Percentiles rank a stretch among this genome's conserved stretches.
phyloP scores from a whole-genome alignment of 176 grass and related monocot species.

The Avena insularis region DNA sequence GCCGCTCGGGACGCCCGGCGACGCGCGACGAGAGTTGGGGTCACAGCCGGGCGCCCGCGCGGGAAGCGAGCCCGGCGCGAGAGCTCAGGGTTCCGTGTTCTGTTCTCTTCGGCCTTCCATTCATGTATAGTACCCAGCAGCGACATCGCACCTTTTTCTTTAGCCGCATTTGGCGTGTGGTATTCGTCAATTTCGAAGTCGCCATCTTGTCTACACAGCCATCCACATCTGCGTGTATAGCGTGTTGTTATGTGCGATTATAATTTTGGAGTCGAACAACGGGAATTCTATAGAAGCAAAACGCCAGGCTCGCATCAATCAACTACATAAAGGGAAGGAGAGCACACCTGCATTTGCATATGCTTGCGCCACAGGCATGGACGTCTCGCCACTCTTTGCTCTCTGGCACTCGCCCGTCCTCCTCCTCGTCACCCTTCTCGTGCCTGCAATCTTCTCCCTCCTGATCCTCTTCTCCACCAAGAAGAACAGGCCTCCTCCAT shows the following conservation, averaged over 20 bases:
- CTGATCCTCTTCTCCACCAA: neutral
- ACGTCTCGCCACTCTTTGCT: neutral
- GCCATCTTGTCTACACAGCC: neutral
- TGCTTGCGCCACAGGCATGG: slow-evolving; percentile 7
- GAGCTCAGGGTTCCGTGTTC: too few species aligned
- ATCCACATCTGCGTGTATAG: neutral
- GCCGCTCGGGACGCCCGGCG: too few species aligned
- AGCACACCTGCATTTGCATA: too few species aligned
- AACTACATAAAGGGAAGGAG: neutral
- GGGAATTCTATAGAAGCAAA: neutral
- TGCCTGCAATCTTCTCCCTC: neutral
- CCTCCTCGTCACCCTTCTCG: neutral
- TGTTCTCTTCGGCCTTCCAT: too few species aligned
- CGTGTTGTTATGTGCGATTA: neutral
- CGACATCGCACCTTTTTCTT: neutral
- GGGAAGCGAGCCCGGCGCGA: too few species aligned
- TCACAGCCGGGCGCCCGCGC: too few species aligned
- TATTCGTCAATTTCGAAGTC: neutral
- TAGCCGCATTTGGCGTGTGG: slow-evolving; percentile 4
- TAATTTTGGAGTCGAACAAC: neutral
- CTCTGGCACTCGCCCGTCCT: neutral
- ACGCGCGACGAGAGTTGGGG: too few species aligned
- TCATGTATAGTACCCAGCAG: neutral
- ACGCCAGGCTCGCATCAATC: neutral
- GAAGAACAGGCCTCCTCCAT: neutral